Percentiles rank a stretch among this genome's conserved stretches.
Evolutionary conservation across 768 basidiomycete genomes (phyloP).

Genomic region (Mycena filopes): DNA sequence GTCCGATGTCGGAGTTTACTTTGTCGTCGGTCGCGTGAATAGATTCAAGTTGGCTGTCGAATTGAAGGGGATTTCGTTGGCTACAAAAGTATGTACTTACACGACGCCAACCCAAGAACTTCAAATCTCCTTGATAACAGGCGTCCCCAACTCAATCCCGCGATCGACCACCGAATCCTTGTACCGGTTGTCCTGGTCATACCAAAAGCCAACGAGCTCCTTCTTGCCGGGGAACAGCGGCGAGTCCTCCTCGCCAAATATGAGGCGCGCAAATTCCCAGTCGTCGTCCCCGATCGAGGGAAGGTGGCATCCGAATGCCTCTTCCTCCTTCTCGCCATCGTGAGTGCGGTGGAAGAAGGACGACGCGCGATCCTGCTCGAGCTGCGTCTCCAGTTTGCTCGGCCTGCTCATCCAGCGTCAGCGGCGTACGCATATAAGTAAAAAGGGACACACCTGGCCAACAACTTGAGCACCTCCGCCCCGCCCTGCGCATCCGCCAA

Average conservation of each 20-base stretch:
- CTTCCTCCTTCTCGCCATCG: neutral
- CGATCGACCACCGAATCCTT: neutral
- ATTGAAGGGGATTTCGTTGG: too few species aligned
- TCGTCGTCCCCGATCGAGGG: conserved; percentile 14
- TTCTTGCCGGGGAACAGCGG: conserved; percentile 23
- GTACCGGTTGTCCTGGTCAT: conserved; percentile 27
- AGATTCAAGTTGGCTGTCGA: too few species aligned
- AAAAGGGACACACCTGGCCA: conserved; percentile 18
- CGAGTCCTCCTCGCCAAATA: conserved; percentile 28
- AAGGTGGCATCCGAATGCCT: conserved; percentile 26
- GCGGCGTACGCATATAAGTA: too few species aligned
- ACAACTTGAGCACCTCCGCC: conserved; percentile 10
- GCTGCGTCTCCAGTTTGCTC: conserved; percentile 18
- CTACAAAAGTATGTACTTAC: too few species aligned
- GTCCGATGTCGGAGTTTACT: too few species aligned
- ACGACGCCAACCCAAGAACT: too few species aligned
- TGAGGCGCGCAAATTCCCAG: conserved; percentile 29
- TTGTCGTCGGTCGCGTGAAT: too few species aligned
- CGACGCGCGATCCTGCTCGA: neutral
- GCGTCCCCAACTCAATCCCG: neutral
- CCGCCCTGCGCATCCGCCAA: conserved; percentile 26
- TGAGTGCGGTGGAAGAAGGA: conserved; percentile 7
- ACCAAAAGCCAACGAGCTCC: conserved; percentile 35
- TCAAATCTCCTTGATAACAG: neutral
- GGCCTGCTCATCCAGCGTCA: conserved; percentile 4